These are phyloP conservation scores for Fusarium sp. DNA, from an alignment of 2,329 filamentous ascomycete species.

Conservation along the genomic window DNA sequence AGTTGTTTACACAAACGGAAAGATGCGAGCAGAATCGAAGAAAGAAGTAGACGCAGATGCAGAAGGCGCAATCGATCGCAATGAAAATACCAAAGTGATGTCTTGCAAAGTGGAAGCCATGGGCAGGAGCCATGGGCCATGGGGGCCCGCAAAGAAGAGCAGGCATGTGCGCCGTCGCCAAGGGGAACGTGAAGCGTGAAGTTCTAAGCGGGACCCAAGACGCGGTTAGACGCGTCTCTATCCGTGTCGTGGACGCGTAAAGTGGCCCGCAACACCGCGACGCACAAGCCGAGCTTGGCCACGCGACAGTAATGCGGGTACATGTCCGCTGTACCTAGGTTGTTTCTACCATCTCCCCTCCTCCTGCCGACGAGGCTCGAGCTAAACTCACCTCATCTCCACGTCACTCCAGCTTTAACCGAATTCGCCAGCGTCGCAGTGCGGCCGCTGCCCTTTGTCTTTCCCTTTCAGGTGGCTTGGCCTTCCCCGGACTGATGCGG, in stretches of 20 bases:
- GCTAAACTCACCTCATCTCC: constrained; percentile 1
- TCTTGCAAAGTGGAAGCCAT: constrained; percentile 23
- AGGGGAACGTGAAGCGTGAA: constrained; percentile 31
- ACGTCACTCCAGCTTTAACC: constrained; percentile 19
- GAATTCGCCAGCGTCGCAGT: constrained; percentile 2
- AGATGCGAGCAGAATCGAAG: neutral
- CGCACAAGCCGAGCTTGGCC: constrained; percentile 7
- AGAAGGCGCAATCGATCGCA: constrained; percentile 10
- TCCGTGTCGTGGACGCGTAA: constrained; percentile 19
- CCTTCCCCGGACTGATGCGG: constrained; percentile 7
- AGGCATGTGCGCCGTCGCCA: constrained; percentile 34
- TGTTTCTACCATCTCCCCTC: neutral
- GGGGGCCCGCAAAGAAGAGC: constrained; percentile 9
- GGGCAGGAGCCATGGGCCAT: neutral
- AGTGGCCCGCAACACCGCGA: neutral
- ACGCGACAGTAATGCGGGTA: constrained; percentile 2
- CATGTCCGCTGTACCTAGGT: neutral
- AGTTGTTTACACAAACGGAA: constrained; percentile 1
- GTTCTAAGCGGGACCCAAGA: constrained; percentile 2
- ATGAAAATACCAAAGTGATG: constrained; percentile 22
- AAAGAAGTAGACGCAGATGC: constrained; percentile 6
- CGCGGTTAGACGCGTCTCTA: constrained; percentile 9
- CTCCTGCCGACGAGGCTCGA: neutral
- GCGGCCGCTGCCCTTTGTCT: neutral
- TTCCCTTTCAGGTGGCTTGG: constrained; percentile 7